Base-by-base conservation (phyloP, 495 filamentous ascomycete genomes). In the Daldinia loculata region DNA sequence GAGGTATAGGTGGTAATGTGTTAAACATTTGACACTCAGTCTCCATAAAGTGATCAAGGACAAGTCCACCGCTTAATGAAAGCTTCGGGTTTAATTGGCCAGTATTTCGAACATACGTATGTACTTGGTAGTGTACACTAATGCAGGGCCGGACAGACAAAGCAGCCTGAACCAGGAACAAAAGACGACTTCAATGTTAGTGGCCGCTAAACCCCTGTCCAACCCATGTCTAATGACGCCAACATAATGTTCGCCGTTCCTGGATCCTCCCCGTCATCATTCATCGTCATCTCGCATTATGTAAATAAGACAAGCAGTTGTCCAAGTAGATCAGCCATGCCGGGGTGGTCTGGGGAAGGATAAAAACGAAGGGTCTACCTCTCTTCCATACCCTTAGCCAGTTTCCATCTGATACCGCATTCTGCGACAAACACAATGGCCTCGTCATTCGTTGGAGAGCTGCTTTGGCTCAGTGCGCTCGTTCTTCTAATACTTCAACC, bases 401-500 rank as follows among this genome's bases (percentile, higher is more conserved):
- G 43, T 22, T 48, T 24, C 36, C 6, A 51, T 38, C 22, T 43
- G 8, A 39, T 38, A 57, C 24, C 15, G 27, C 58, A 51, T 57
- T 45, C 50, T 38, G 53, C 30, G 19, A 30, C 24, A 17, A 26
- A 19, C 27, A 68, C 41, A 34, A 72, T 68, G 70, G 39, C 56
- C 15, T 32, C 65, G 48, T 61, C 70, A 39, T 68, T 72, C 65
- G 55, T 60, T 68, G 59, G 50, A 65, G 56, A 68, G 39, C 64
- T 72, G n/a, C 56, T 68, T 32, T 56, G 53, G 61, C 61, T 72
- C 65, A 26, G 39, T 24, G 56, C 65, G 24, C 36, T 72, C 65
- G 39, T 61, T 64, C 65, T 66, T 34, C 60, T 55, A 27, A 15
- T 55, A 24, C 26, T 65, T 1, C 75, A 69, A n/a, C 24, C 48